Conservation (phyloP, 2,329 filamentous ascomycete species). For the Diaporthe capsici region DNA sequence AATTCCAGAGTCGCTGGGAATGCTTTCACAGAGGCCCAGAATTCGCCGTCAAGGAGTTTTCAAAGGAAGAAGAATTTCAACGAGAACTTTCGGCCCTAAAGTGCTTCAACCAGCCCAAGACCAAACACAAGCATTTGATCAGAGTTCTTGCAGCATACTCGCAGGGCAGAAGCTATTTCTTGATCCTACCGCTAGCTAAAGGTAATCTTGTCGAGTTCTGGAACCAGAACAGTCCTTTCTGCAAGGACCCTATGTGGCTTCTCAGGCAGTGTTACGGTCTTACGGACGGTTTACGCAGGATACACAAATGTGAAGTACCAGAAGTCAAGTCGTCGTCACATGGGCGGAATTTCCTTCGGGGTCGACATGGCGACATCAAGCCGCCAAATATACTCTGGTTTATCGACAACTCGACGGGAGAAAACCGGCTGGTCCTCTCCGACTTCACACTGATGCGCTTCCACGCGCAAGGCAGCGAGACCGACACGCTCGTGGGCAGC, state of each 20-base stretch:
- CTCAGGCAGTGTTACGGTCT: background rate
- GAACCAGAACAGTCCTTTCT: background rate
- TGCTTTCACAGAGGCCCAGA: background rate
- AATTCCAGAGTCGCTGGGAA: no score
- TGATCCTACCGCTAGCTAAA: background rate
- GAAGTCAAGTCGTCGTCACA: no score
- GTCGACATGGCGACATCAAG: slow-evolving; percentile 7
- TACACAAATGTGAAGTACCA: background rate
- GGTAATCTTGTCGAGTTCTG: background rate
- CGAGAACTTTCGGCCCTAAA: background rate
- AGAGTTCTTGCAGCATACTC: background rate
- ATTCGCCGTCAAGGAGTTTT: slow-evolving; percentile 1
- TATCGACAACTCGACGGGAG: background rate
- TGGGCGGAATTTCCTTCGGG: background rate
- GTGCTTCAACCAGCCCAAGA: background rate
- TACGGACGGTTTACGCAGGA: background rate
- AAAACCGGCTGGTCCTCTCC: background rate
- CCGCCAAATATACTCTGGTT: slow-evolving; percentile 17
- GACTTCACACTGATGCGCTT: slow-evolving; percentile 16
- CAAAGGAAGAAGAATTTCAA: background rate
- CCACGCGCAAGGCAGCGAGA: background rate
- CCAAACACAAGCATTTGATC: background rate
- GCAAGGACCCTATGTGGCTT: background rate
- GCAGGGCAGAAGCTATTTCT: background rate
- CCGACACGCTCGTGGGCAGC: background rate